These are phyloP conservation scores for Boletus sp. DNA, from an alignment of 768 basidiomycete genomes.

Conservation along the genomic window DNA sequence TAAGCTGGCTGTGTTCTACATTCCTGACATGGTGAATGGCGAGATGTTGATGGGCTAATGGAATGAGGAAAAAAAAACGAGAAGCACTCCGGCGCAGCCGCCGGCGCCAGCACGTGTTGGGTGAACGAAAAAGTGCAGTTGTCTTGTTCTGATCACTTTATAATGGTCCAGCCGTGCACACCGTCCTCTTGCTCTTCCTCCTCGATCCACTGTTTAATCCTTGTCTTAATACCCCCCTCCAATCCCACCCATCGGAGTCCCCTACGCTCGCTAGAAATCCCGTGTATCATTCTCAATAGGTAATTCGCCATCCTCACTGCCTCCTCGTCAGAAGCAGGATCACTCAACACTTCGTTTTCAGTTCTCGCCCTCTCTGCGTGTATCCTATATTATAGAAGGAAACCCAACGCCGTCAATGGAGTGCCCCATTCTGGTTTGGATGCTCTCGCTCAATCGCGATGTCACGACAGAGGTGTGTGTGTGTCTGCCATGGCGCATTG, in stretches of 20 bases:
- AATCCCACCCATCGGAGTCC: not conserved
- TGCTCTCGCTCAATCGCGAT: constrained; percentile 74
- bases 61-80: not conserved
- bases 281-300: constrained; percentile 1
- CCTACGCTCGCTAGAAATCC: not conserved
- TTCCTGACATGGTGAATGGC: not conserved
- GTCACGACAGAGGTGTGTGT: constrained; percentile 59
- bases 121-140: constrained; percentile 26
- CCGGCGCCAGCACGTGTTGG: constrained; percentile 26
- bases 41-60: not conserved
- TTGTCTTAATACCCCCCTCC: not conserved
- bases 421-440: constrained; percentile 76
- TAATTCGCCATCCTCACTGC: not conserved
- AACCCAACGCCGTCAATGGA: constrained; percentile 35
- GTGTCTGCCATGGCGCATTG: not conserved
- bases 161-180: constrained; percentile 21
- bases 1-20: constrained; percentile 1
- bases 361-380: not conserved
- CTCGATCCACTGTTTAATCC: not conserved
- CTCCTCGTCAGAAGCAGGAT: not conserved
- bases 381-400: constrained; percentile 5
- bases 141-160: constrained; percentile 28
- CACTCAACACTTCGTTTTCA: not conserved
- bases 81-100: constrained; percentile 13
- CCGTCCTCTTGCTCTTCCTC: constrained; percentile 1